phyloP scores from a whole-genome alignment of 2,329 filamentous ascomycete species.

The Cladosporium sp. region DNA sequence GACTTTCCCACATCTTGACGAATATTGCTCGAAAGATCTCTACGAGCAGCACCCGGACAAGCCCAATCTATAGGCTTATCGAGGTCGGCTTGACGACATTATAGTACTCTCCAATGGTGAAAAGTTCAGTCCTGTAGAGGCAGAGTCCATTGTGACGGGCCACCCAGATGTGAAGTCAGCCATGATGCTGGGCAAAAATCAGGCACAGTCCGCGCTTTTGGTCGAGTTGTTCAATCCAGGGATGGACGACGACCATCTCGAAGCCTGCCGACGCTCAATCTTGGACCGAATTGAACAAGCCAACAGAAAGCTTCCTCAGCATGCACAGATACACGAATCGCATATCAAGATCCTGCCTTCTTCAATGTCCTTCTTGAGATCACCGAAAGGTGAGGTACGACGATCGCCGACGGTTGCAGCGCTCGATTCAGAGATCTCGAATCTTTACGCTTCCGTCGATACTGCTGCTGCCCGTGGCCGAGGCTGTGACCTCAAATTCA shows the following conservation, averaged over 20 bases:
- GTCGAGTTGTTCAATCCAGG: constrained; percentile 34
- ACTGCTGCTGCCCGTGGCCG: not conserved
- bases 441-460: constrained; percentile 17
- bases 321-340: constrained; percentile 46
- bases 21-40: constrained; percentile 36
- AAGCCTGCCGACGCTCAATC: not conserved
- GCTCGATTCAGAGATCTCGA: constrained; percentile 10
- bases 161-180: constrained; percentile 38
- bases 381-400: constrained; percentile 23
- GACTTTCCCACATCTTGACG: constrained; percentile 37
- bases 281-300: not conserved
- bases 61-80: constrained; percentile 33
- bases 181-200: constrained; percentile 37
- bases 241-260: not conserved
- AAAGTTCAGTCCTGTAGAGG: constrained; percentile 32
- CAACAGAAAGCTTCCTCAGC: constrained; percentile 38
- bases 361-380: constrained; percentile 20
- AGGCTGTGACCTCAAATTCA: not conserved
- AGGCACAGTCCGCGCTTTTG: constrained; percentile 36
- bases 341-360: constrained; percentile 42
- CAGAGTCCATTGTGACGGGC: not conserved
- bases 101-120: constrained; percentile 36
- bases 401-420: constrained; percentile 19
- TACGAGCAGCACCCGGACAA: constrained; percentile 35
- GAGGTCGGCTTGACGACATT: constrained; percentile 35